Evolutionary conservation across 371 early-diverging fungal species (phyloP).

Genomic region (Rhizopus arrhizus): DNA sequence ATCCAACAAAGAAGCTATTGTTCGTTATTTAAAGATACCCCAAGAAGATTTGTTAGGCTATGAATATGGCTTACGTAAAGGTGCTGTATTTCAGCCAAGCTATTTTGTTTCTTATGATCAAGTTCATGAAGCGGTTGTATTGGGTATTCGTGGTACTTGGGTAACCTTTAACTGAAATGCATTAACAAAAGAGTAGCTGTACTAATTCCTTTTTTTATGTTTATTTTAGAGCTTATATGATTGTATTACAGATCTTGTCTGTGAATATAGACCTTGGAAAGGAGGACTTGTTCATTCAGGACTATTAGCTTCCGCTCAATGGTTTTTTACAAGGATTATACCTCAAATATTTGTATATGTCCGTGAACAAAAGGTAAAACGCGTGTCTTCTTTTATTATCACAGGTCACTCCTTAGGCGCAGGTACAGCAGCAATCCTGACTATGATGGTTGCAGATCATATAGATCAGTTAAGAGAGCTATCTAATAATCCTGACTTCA

Average conservation of each 20-base stretch:
- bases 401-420: slow-evolving; percentile 83
- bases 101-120: slow-evolving; percentile 79
- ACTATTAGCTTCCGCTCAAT: slow-evolving; percentile 75
- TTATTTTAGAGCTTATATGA: slow-evolving; percentile 37
- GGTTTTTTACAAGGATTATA: slow-evolving; percentile 73
- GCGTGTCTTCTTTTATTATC: slow-evolving; percentile 30
- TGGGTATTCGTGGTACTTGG: slow-evolving; percentile 87
- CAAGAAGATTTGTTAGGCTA: slow-evolving; percentile 76
- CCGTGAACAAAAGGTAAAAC: slow-evolving; percentile 23
- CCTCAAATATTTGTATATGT: slow-evolving; percentile 62
- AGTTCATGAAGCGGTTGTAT: slow-evolving; percentile 65
- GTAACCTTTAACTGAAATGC: slow-evolving; percentile 31
- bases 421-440: slow-evolving; percentile 75
- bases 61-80: slow-evolving; percentile 71
- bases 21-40: slow-evolving; percentile 67
- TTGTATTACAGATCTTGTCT: slow-evolving; percentile 61
- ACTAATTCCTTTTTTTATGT: slow-evolving; percentile 51
- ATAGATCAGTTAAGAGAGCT: slow-evolving; percentile 57
- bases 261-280: slow-evolving; percentile 83
- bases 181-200: slow-evolving; percentile 67
- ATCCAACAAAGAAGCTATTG: slow-evolving; percentile 71
- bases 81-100: slow-evolving; percentile 76
- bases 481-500: slow-evolving; percentile 47
- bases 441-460: slow-evolving; percentile 77
- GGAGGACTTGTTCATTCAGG: slow-evolving; percentile 86